Evolutionary conservation across 345 rosid species (phyloP).

Genomic region (Citrus medica): DNA sequence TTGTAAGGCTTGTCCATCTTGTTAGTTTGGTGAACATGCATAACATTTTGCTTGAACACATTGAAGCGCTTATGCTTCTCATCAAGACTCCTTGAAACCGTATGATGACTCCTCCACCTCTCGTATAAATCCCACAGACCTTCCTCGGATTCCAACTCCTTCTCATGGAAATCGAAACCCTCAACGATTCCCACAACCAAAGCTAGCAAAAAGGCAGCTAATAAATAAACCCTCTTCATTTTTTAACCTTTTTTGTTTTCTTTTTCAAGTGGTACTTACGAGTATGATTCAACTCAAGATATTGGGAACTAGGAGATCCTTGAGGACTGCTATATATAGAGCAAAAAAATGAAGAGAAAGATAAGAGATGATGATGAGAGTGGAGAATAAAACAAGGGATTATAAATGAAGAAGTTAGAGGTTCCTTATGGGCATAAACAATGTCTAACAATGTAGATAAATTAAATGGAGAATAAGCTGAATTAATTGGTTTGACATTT

Average conservation of each 20-base stretch:
- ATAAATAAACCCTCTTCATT: constrained; percentile 25
- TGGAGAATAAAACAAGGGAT: constrained; percentile 8
- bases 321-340: constrained; percentile 26
- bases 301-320: constrained; percentile 4
- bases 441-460: constrained; percentile 1
- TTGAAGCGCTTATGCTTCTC: constrained; percentile 70
- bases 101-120: constrained; percentile 88
- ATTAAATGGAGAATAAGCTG: constrained; percentile 12
- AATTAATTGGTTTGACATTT: not conserved
- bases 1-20: constrained; percentile 68
- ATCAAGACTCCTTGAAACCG: constrained; percentile 53
- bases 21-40: constrained; percentile 71
- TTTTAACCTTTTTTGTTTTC: not conserved
- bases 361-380: not conserved
- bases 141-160: constrained; percentile 62
- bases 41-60: constrained; percentile 72
- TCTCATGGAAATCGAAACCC: constrained; percentile 66
- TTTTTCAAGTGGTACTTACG: not conserved
- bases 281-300: not conserved
- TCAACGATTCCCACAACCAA: constrained; percentile 38
- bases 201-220: constrained; percentile 36
- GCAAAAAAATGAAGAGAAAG: not conserved
- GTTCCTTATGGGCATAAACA: constrained; percentile 46
- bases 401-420: constrained; percentile 36
- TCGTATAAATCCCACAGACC: constrained; percentile 74